Base-by-base conservation (phyloP, 1,284 basidiomycete genomes). In the Apiotrichum domesticum region DNA sequence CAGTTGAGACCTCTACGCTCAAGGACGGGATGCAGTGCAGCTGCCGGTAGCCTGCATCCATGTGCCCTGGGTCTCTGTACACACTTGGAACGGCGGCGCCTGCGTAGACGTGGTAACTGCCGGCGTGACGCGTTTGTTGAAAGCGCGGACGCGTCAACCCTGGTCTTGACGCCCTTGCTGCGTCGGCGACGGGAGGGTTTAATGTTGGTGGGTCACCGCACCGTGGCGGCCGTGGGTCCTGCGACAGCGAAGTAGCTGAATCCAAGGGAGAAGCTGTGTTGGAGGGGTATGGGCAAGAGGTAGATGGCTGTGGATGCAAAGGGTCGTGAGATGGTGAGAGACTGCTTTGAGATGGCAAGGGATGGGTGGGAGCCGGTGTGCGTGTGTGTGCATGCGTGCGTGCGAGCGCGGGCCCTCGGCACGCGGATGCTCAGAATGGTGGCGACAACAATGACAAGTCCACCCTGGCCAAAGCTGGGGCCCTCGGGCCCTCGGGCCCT, bases 171-270 rank as follows among this genome's bases (percentile, higher is more conserved):
- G 41, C 50, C 50, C n/a, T 43, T 41, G 33, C 40, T 51, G 50
- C 50, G 50, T 51, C 14, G 57, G 53, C 4, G 52, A 29, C 15
- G 63, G 53, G 14, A 11, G n/a, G n/a, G 61, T 50, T 9, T 57
- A 55, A 51, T 65, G 62, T 7, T 15, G 65, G 48, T 7, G 62
- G 58, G 7, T 52, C 62, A 21, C 55, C 33, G 33, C 46, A 8
- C 5, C 14, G 13, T 65, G 62, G 44, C 69, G 63, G 34, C 61
- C n/a, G 1, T 62, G 62, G 9, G 64, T 21, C 21, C 21, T 21
- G 21, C 21, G 21, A 21, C 21, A 21, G 21, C 21, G 66, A 2
- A 65, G 62, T 54, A 60, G 39, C 41, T 33, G 40, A 49, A 51
- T 7, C 44, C 41, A 46, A 15, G 51, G 35, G 51, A 13, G 33